These are phyloP conservation scores for Xylariaceae sp. DNA, from an alignment of 2,329 filamentous ascomycete genomes.

Conservation along the genomic window DNA sequence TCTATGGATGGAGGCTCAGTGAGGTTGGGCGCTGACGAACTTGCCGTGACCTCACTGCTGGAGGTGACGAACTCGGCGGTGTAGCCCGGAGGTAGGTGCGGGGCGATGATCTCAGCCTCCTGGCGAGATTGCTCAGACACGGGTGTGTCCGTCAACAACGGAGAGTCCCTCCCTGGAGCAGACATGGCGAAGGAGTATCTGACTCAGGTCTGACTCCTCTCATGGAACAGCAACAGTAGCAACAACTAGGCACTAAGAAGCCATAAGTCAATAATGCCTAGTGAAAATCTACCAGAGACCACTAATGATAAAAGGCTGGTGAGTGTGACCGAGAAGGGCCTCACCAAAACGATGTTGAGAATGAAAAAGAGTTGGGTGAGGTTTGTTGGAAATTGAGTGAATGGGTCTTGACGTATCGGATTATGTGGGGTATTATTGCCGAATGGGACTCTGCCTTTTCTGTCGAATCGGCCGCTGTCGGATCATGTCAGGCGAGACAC, in stretches of 20 bases:
- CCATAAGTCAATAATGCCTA: not conserved
- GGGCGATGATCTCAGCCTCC: constrained; percentile 18
- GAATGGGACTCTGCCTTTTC: not conserved
- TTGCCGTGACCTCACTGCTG: constrained; percentile 12
- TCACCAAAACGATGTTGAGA: not conserved
- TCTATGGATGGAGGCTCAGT: constrained; percentile 36
- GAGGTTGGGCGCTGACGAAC: constrained; percentile 20
- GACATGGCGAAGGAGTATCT: constrained; percentile 6
- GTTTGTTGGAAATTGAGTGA: constrained; percentile 5
- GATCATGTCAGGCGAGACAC: constrained; percentile 11
- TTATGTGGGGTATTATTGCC: too few relatives aligned
- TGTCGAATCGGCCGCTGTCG: not conserved
- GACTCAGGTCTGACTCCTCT: too few relatives aligned
- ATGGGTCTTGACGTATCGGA: too few relatives aligned
- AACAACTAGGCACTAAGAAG: constrained; percentile 2
- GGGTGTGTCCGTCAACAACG: constrained; percentile 1
- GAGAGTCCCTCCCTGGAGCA: too few relatives aligned
- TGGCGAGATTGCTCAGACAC: constrained; percentile 11
- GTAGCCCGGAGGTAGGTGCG: constrained; percentile 28
- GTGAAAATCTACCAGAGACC: constrained; percentile 5
- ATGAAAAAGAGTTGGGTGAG: not conserved
- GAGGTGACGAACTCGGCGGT: constrained; percentile 40
- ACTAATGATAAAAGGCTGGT: not conserved
- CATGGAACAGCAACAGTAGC: too few relatives aligned
- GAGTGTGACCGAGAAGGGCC: not conserved